These are phyloP conservation scores for Diaporthe citri DNA, from an alignment of 2,329 filamentous ascomycete species.

Conservation along the genomic window DNA sequence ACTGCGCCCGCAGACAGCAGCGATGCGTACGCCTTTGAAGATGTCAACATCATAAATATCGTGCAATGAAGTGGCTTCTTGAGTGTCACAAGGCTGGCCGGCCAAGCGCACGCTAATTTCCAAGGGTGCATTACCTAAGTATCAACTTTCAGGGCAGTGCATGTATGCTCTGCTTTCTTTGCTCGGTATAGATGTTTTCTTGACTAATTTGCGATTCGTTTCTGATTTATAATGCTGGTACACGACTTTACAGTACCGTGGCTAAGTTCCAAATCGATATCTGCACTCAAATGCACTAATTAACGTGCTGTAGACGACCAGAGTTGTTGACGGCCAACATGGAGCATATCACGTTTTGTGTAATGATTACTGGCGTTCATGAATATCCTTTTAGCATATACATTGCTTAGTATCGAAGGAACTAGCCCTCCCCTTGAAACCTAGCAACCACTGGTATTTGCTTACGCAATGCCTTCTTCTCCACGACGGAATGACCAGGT, in stretches of 20 bases:
- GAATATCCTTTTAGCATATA: neutral
- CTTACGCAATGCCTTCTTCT: neutral
- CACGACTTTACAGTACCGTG: neutral
- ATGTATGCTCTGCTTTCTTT: neutral
- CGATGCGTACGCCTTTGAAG: neutral
- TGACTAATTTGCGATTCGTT: neutral
- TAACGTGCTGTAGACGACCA: neutral
- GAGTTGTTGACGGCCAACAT: neutral
- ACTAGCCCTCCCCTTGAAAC: neutral
- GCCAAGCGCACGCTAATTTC: too few relatives aligned
- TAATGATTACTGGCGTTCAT: neutral
- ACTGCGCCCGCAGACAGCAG: neutral
- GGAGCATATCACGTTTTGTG: too few relatives aligned
- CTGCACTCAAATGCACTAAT: neutral
- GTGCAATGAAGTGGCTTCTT: neutral
- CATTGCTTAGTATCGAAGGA: neutral
- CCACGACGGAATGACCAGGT: neutral
- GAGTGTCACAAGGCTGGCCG: neutral
- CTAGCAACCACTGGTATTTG: neutral
- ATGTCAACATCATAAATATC: neutral
- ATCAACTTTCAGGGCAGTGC: neutral
- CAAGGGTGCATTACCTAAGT: neutral
- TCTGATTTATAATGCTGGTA: too few relatives aligned
- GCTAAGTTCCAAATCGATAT: too few relatives aligned
- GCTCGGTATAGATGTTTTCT: neutral